Conservation (phyloP, 2,329 filamentous ascomycete genomes). For the Bipolaris sorokiniana region DNA sequence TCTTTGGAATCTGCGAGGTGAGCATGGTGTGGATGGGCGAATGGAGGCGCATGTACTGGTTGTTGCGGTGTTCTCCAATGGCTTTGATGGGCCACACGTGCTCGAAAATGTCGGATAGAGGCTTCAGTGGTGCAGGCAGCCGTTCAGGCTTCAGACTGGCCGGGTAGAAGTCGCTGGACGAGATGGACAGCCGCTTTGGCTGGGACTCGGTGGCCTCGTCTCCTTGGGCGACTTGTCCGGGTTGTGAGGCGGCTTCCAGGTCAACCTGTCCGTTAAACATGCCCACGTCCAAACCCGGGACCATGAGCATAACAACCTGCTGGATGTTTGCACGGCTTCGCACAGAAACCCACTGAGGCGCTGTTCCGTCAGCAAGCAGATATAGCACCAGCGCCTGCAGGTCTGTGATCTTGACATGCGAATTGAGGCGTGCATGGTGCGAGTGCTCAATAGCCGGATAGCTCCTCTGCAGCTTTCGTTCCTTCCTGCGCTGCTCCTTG, state of each 20-base stretch:
- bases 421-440: conserved; percentile 60
- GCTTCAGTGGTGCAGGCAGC: conserved; percentile 56
- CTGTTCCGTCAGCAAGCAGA: conserved; percentile 63
- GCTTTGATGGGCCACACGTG: conserved; percentile 89
- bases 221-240: conserved; percentile 6
- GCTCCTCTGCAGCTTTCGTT: conserved; percentile 40
- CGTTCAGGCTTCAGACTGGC: conserved; percentile 49
- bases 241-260: conserved; percentile 19
- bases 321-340: conserved; percentile 61
- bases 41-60: conserved; percentile 72
- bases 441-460: conserved; percentile 58
- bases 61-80: conserved; percentile 76
- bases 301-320: conserved; percentile 88
- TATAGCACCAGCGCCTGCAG: conserved; percentile 65
- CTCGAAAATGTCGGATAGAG: conserved; percentile 80
- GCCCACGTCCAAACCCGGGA: conserved; percentile 85
- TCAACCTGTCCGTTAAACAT: conserved; percentile 73
- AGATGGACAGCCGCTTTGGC: conserved; percentile 43
- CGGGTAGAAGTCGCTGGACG: conserved; percentile 59
- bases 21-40: conserved; percentile 88
- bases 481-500: conserved; percentile 36
- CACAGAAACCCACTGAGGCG: conserved; percentile 69
- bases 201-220: conserved; percentile 20
- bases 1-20: conserved; percentile 72
- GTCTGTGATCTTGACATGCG: conserved; percentile 63